Evolutionary conservation across 2,329 filamentous ascomycete species (phyloP), one percentile per base, ranked within the genome.

Genomic region (Teratosphaeria viscida): DNA sequence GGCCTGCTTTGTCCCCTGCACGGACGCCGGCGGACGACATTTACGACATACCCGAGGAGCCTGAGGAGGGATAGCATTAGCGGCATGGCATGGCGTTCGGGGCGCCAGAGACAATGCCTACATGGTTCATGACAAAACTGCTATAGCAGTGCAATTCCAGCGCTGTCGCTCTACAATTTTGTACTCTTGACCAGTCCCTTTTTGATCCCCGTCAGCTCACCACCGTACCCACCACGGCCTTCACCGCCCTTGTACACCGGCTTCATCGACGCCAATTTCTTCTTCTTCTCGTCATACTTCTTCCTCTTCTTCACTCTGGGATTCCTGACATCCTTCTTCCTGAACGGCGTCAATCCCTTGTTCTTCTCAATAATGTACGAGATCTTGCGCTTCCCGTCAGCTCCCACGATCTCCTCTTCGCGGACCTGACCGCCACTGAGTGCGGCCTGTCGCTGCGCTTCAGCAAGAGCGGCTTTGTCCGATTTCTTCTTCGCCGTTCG

Each of bases 271-370:
- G 84, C 85, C 71, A 97, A 77, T 82, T 97, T 96, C 89, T 96
- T 97, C 83, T 92, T 88, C 82, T 95, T 96, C 75, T 91, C 88
- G 72, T 95, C 91, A 74, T 85, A 99, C 84, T 90, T 91, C 85
- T 90, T 90, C 76, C 90, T 85, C 87, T 96, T 97, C 87, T 97
- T 99, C 65, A 97, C 92, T 73, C 94, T 82, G 39, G 94, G 92
- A 77, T 99, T 99, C 64, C 92, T 82, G 60, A 91, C 88, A 68
- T 95, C 92, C 85, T 99, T 97, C 82, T 88, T 95, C 64, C 92
- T 82, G 75, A 88, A 87, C 54, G 92, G 90, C 61, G 90, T 86
- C 63, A 99, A 78, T 35, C 94, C 94, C 82, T 96, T 96, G 77
- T 99, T 99, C 84, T 97, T 96, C 78, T 92, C 85, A 71, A 99